Base-by-base conservation (phyloP, 495 filamentous ascomycete genomes). In the Thermochaetoides thermophila region DNA sequence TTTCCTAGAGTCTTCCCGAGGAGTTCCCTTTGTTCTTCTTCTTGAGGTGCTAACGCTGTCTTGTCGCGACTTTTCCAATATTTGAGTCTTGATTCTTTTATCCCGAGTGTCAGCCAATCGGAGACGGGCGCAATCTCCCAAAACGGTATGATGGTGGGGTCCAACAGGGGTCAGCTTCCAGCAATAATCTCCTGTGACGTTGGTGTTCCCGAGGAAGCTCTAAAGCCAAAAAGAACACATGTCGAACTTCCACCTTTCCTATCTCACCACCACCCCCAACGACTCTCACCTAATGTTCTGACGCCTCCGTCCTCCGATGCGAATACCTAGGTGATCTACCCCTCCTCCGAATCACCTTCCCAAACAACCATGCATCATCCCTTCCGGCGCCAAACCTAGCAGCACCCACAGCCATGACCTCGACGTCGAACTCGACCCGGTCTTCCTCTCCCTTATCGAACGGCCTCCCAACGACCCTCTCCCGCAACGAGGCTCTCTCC, bases 401-500 rank as follows among this genome's bases (percentile, higher is more conserved):
- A 34, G 25, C 8, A 30, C 14, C 20, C 5, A 32, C 17, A 9
- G 15, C 27, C 20, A 45, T 29, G 31, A 33, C 9, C 20, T 11
- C 5, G 27, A 12, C 13, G 35, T 29, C 10, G 9, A 29, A 28
- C 15, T 44, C 35, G 40, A 40, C 38, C 17, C 11, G 27, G n/a
- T 21, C 33, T 17, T 11, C 20, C 27, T 42, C 38, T 8, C 18
- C 41, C 10, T 22, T n/a, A n/a, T n/a, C n/a, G n/a, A n/a, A n/a
- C n/a, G n/a, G n/a, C n/a, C 14, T 8, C 35, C 21, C 35, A 19
- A 46, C 51, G 8, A 40, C 60, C 16, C 76, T 94, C 37, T 77
- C 71, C 34, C 56, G 58, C 34, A 60, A 69, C 27, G 86, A 95
- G 63, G 66, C 68, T 19, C 68, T 77, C 53, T 71, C 66, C 49